Percentiles rank a stretch among this genome's conserved stretches.
phyloP scores from a whole-genome alignment of 2,329 filamentous ascomycete genomes.

The Alternaria sp. region DNA sequence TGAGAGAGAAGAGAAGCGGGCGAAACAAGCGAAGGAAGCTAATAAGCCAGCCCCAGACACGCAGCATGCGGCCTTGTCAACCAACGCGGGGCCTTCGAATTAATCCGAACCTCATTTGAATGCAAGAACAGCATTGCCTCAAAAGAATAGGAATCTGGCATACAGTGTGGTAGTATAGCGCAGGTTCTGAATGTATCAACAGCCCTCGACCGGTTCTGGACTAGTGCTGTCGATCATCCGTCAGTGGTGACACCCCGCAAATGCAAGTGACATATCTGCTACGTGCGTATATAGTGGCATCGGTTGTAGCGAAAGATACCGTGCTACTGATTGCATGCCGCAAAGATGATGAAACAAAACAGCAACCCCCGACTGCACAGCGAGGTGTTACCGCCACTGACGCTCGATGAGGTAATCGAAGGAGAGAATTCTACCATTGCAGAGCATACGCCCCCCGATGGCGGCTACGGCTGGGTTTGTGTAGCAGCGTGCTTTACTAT shows the following conservation, averaged over 20 bases:
- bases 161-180: background rate
- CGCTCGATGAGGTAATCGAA: background rate
- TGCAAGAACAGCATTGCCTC: background rate
- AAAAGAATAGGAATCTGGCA: background rate
- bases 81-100: background rate
- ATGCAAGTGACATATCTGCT: background rate
- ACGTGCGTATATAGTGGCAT: background rate
- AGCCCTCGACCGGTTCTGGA: background rate
- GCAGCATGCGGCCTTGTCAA: background rate
- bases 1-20: slow-evolving; percentile 58
- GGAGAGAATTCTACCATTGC: background rate
- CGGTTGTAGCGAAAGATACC: background rate
- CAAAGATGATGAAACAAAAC: background rate
- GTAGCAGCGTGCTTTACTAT: slow-evolving; percentile 18
- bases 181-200: background rate
- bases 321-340: background rate
- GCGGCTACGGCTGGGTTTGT: slow-evolving; percentile 26
- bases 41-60: background rate
- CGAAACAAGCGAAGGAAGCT: slow-evolving; percentile 25
- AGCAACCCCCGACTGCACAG: background rate
- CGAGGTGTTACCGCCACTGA: background rate
- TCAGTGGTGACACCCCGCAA: background rate
- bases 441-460: slow-evolving; percentile 15
- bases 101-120: background rate
- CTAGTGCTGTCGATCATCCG: background rate